phyloP scores from a whole-genome alignment of 768 basidiomycete species.

The Suillus cothurnatus region DNA sequence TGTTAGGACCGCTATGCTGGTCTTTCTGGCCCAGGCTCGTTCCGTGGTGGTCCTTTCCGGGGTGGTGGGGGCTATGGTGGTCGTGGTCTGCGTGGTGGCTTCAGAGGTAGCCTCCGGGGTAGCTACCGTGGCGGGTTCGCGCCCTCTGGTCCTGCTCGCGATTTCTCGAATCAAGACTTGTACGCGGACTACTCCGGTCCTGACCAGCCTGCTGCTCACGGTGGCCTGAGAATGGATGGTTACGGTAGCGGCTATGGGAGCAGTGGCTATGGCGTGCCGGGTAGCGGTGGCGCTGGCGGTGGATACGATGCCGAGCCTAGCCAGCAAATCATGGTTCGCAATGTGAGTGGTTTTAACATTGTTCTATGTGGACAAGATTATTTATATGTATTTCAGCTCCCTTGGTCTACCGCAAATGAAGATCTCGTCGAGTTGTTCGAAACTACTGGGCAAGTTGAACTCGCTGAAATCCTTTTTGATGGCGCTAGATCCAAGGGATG shows the following conservation, averaged over 20 bases:
- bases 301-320: slow-evolving; percentile 78
- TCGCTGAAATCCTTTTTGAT: slow-evolving; percentile 94
- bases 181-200: slow-evolving; percentile 94
- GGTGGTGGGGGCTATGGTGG: slow-evolving; percentile 39
- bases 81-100: slow-evolving; percentile 52
- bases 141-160: slow-evolving; percentile 50
- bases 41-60: slow-evolving; percentile 51
- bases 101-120: slow-evolving; percentile 50
- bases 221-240: slow-evolving; percentile 39
- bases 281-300: slow-evolving; percentile 26
- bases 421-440: slow-evolving; percentile 98
- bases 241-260: slow-evolving; percentile 44
- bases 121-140: slow-evolving; percentile 63
- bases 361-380: background rate
- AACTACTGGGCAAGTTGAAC: slow-evolving; percentile 93
- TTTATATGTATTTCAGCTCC: slow-evolving; percentile 56
- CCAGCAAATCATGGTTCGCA: slow-evolving; percentile 98
- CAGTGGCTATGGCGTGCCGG: slow-evolving; percentile 36
- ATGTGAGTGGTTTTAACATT: slow-evolving; percentile 61
- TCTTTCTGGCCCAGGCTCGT: slow-evolving; percentile 64
- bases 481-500: slow-evolving; percentile 91
- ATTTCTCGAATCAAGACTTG: slow-evolving; percentile 85
- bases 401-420: slow-evolving; percentile 99
- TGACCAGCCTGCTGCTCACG: slow-evolving; percentile 53
- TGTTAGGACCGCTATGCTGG: slow-evolving; percentile 85